phyloP scores from a whole-genome alignment of 345 rosid genomes.

The Rhodamnia argentea region DNA sequence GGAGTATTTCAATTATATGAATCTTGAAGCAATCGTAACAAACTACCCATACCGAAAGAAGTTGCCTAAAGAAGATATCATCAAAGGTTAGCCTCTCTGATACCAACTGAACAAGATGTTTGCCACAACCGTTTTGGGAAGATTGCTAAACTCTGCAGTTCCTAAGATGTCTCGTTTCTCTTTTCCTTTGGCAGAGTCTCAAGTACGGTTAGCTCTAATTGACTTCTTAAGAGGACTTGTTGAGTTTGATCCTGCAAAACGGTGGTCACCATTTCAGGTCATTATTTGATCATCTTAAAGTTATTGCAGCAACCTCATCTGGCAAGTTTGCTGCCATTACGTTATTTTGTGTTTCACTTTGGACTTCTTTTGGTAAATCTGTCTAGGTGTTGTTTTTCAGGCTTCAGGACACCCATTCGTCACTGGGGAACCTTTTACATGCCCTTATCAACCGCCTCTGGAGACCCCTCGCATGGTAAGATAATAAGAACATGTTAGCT shows the following conservation, averaged over 20 bases:
- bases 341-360: neutral
- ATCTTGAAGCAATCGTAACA: slow-evolving; percentile 82
- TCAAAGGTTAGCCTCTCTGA: slow-evolving; percentile 50
- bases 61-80: slow-evolving; percentile 64
- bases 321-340: slow-evolving; percentile 1
- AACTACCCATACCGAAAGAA: slow-evolving; percentile 81
- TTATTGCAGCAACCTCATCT: neutral
- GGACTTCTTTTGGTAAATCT: neutral
- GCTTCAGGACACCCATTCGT: slow-evolving; percentile 98
- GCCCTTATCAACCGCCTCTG: slow-evolving; percentile 76
- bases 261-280: slow-evolving; percentile 99
- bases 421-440: slow-evolving; percentile 93
- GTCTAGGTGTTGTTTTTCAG: slow-evolving; percentile 26
- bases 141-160: neutral
- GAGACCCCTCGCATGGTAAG: slow-evolving; percentile 90
- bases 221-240: slow-evolving; percentile 98
- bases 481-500: neutral
- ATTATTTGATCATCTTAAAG: neutral
- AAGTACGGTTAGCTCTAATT: slow-evolving; percentile 77
- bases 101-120: neutral
- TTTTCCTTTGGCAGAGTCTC: slow-evolving; percentile 46
- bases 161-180: neutral
- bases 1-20: slow-evolving; percentile 87
- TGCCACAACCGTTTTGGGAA: neutral
- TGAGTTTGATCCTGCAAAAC: slow-evolving; percentile 96